Conservation (phyloP, 768 basidiomycete genomes). For the Coprinopsis sp. region DNA sequence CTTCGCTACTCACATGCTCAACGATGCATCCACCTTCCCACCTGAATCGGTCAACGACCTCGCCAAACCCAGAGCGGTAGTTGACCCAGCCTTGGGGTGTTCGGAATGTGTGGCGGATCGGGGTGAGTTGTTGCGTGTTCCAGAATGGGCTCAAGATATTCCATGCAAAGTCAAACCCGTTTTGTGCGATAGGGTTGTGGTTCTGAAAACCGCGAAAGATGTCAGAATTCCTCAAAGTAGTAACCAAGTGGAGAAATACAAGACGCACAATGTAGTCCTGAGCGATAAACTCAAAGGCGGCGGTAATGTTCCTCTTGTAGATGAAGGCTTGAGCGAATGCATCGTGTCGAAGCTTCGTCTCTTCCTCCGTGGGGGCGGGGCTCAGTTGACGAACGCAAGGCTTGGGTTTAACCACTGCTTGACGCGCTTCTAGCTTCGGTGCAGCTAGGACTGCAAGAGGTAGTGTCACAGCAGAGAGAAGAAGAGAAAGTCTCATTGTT, state of each 20-base stretch:
- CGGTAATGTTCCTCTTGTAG: slow-evolving; percentile 10
- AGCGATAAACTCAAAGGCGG: slow-evolving; percentile 8
- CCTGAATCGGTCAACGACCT: slow-evolving; percentile 8
- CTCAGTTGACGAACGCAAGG: slow-evolving; percentile 6
- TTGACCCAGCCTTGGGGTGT: slow-evolving; percentile 7
- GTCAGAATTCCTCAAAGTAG: background rate
- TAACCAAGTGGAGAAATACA: background rate
- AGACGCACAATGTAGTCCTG: slow-evolving; percentile 8
- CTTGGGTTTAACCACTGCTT: slow-evolving; percentile 4
- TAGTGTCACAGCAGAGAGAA: background rate
- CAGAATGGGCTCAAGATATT: slow-evolving; percentile 8
- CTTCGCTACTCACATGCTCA: slow-evolving; percentile 5
- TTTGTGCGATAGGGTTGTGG: slow-evolving; percentile 9
- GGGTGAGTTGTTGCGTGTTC: slow-evolving; percentile 6
- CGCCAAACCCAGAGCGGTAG: slow-evolving; percentile 6
- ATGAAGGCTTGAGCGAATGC: slow-evolving; percentile 9
- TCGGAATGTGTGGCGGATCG: slow-evolving; percentile 3
- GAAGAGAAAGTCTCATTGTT: background rate
- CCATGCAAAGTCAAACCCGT: slow-evolving; percentile 10
- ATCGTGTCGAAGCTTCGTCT: slow-evolving; percentile 5
- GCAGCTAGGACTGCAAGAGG: slow-evolving; percentile 1
- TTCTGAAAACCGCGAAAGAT: slow-evolving; percentile 2
- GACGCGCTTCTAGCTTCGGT: slow-evolving; percentile 2
- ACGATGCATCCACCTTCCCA: slow-evolving; percentile 11
- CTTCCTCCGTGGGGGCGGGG: slow-evolving; percentile 2